A percentile compares a stretch with the other conserved stretches of the same genome.
Conservation (phyloP, 768 basidiomycete species). For the Mycena epipterygia region DNA sequence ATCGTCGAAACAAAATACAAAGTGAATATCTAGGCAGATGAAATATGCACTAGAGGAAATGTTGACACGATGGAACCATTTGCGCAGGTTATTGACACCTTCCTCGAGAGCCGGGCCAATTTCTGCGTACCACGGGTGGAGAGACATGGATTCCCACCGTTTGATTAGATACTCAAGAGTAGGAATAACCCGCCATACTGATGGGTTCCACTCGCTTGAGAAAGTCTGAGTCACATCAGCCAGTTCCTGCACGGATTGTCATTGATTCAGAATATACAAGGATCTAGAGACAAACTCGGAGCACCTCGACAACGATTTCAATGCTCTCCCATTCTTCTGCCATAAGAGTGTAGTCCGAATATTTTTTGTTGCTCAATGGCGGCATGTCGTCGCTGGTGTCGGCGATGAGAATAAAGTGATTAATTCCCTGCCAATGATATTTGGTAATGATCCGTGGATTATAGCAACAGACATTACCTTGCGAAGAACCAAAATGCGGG, state of each 20-base stretch:
- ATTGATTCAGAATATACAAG: background rate
- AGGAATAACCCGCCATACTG: background rate
- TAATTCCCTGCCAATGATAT: too few relatives aligned
- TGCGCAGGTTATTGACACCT: background rate
- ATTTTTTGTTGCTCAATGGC: slow-evolving; percentile 42
- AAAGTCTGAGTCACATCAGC: background rate
- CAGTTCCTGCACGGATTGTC: background rate
- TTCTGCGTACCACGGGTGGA: background rate
- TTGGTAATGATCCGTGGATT: too few relatives aligned
- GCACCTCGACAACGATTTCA: slow-evolving; percentile 40
- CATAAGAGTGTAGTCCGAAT: slow-evolving; percentile 40
- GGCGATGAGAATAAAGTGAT: slow-evolving; percentile 38
- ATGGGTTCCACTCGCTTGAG: background rate
- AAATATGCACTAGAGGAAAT: background rate
- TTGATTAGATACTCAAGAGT: background rate
- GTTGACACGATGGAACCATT: background rate
- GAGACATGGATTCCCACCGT: background rate
- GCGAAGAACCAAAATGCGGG: background rate
- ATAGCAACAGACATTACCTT: background rate
- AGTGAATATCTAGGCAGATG: background rate
- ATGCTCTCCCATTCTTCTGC: slow-evolving; percentile 41
- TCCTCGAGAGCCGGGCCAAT: background rate
- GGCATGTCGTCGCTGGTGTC: slow-evolving; percentile 41
- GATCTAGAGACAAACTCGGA: slow-evolving; percentile 31
- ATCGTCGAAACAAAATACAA: background rate